Conservation (phyloP, 805 yeast genomes). For the Candida insectalens region DNA sequence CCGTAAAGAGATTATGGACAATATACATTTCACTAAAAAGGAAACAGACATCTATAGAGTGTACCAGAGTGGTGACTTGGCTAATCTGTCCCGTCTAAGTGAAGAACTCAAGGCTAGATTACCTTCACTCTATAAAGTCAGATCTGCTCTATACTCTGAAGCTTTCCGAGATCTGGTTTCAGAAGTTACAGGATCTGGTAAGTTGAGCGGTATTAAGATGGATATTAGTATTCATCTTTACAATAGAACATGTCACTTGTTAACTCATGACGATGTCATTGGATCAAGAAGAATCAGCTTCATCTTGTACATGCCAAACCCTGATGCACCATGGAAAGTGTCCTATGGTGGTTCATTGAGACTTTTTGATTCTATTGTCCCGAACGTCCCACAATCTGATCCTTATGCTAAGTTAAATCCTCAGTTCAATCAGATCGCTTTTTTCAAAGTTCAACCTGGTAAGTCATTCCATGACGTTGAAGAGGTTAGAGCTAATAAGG, state of each 20-base stretch:
- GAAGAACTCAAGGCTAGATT: conserved; percentile 63
- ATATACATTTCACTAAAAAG: conserved; percentile 85
- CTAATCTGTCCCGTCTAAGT: conserved; percentile 80
- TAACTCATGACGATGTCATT: conserved; percentile 96
- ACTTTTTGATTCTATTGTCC: conserved; percentile 74
- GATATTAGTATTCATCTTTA: conserved; percentile 91
- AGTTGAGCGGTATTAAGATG: conserved; percentile 79
- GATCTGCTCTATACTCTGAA: conserved; percentile 83
- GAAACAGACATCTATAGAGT: conserved; percentile 97
- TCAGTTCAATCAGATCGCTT: conserved; percentile 92
- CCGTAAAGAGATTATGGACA: conserved; percentile 70
- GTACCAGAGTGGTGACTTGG: conserved; percentile 81
- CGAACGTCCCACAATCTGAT: conserved; percentile 86
- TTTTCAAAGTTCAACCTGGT: conserved; percentile 95
- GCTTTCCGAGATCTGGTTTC: conserved; percentile 74
- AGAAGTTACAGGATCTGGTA: conserved; percentile 77
- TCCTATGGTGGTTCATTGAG: conserved; percentile 91
- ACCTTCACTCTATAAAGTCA: conserved; percentile 64
- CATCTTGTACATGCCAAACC: conserved; percentile 87
- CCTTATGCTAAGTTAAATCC: conserved; percentile 65
- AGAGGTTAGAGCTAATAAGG: conserved; percentile 87
- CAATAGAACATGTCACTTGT: conserved; percentile 83
- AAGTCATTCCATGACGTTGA: conserved; percentile 96
- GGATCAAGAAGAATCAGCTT: conserved; percentile 92
- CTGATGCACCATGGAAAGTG: conserved; percentile 80